Evolutionary conservation across 768 basidiomycete genomes (phyloP), one percentile per base, ranked within the genome.

Genomic region (Tricholoma bakamatsutake): DNA sequence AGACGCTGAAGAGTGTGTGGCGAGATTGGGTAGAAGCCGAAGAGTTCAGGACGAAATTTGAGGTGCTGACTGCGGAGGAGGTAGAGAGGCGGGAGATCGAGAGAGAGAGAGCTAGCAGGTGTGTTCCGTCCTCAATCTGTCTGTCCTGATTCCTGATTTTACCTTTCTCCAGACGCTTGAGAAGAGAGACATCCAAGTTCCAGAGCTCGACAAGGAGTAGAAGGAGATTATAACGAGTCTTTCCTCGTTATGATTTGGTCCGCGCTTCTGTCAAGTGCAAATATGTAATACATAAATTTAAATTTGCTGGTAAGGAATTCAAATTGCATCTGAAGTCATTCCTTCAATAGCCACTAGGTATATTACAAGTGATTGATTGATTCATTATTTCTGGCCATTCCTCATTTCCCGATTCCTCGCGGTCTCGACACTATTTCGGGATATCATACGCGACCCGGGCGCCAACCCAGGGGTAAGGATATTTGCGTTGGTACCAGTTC

Each of bases 401-500:
- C n/a, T n/a, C 39, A 9, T 21, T 43, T 3, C 11, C n/a, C 40
- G 7, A 8, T 18, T 11, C 6, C 18, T 42, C 12, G 18, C 17
- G 24, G 18, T 10, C 39, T 11, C 21, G 9, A 42, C 17, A 21
- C 62, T 65, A 73, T 56, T 72, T 83, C 64, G 64, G 76, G 18
- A 72, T 56, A 62, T 80, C 78, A 59, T 80, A 82, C n/a, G 65
- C 80, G 50, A 82, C 66, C 12, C 81, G 74, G 4, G 80, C 97
- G 17, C 92, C 90, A 51, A 86, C 77, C 85, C 93, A 98, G 2
- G 93, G 74, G 67, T 90, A 98, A 1, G 88, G 85, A 60, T 99
- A 98, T 65, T 88, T 93, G 60, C 82, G 78, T 70, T 95, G 93
- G 69, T 92, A 95, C 82, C 87, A 98, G 75, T 98, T 99, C 55